Base-by-base conservation (phyloP, 371 early-diverging fungal species). In the Mortierella sp. region DNA sequence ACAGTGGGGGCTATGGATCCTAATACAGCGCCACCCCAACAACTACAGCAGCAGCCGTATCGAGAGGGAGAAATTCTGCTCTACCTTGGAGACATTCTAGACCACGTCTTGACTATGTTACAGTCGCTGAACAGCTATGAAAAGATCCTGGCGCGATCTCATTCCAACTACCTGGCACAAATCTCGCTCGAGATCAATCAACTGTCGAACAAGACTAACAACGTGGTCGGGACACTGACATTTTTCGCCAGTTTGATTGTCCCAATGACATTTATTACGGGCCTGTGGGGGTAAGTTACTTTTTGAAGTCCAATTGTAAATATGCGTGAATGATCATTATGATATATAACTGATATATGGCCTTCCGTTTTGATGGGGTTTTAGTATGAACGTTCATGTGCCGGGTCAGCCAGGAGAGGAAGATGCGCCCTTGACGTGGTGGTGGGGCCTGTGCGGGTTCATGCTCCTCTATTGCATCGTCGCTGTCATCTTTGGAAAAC, bases 121-220 rank as follows among this genome's bases (percentile, higher is more conserved):
- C 93, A 95, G 70, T 95, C 92, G 27, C 82, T 97, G 6, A 82
- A 85, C 34, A 97, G 97, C 58, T 95, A 93, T 64, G 97, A 98
- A 78, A 93, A 91, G 63, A 93, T 97, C 26, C 86, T 98, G 4
- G 91, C 93, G 2, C 83, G 98, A 23, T 89, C 96, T 0, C 98
- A 99, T 75, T 89, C 93, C 14, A 98, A 97, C 66, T 98, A 99
- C 64, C 82, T 99, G 57, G 99, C 98, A 1, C 96, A 97, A 65
- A 97, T 98, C 37, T 92, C 92, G 3, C 94, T 99, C 42, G 98
- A 98, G 79, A 92, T 98, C 76, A 99, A 97, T 9, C 94, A 95
- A 72, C 89, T 96, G 6, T 94, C 94, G 37, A 96, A 96, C 78
- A 80, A 90, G 55, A 96, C 96, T 37, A 95, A 96, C 67, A 94